Evolutionary conservation across 306 rosid genomes (phyloP), one percentile per base, ranked within the genome.

Genomic region (Albizia julibrissin): DNA sequence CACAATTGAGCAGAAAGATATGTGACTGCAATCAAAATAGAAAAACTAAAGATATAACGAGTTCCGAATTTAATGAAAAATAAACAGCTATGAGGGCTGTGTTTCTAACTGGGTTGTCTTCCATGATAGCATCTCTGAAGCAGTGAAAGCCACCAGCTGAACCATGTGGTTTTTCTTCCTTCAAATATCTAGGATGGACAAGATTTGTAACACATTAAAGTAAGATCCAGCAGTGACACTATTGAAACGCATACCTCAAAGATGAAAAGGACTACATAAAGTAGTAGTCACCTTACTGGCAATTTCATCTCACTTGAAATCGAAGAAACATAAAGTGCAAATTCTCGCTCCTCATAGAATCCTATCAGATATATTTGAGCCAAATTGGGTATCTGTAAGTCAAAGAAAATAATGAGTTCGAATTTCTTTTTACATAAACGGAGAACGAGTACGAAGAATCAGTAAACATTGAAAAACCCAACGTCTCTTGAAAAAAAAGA

Each of bases 141-240:
- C 89, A 92, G 83, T 91, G 85, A 66, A 95, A 89, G 62, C 97
- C 97, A 66, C 98, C 98, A 1, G 99, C 98, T 6, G 98, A 95
- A 70, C 98, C 99, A 76, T 93, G 99, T 3, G 99, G 99, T 77
- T 95, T 92, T 76, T 95, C 99, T 87, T 95, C 99, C 84, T 88
- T 95, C 90, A 95, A 91, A 87, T 95, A 95, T 86, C 97, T 93
- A 86, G 72, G 72, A 89, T 78, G 54, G 56, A 87, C 56, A 58
- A 42, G 34, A 78, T 59, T 34, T 72, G 67, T 52, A 61, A 68
- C 69, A 81, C 54, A 81, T 64, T 22, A 59, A 5, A 39, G 39
- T 78, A 61, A 88, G 73, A 40, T 79, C 31, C 80, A 76, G 62
- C 61, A 78, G 77, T 47, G 68, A 70, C 58, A 34, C 22, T 58